Conservation (phyloP, 75 land plant species). For the Isoetes taiwanensis region DNA sequence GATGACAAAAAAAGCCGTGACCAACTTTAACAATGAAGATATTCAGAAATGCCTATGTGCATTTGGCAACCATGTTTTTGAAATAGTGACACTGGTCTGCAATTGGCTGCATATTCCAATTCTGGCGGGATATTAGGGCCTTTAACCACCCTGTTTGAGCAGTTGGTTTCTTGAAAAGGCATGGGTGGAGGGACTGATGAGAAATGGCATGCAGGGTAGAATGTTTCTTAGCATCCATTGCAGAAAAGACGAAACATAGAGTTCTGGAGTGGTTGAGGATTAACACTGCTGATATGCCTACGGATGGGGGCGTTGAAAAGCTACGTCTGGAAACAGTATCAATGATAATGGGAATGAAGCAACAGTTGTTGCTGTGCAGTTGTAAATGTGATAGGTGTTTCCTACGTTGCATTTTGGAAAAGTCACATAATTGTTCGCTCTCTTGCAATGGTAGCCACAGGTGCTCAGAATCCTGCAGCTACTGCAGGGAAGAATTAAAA, state of each 20-base stretch:
- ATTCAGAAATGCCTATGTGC: neutral
- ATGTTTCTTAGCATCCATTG: conserved; percentile 8
- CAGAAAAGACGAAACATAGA: conserved; percentile 8
- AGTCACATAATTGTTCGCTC: conserved; percentile 15
- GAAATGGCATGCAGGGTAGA: conserved; percentile 19
- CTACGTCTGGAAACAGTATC: conserved; percentile 10
- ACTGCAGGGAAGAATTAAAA: conserved; percentile 7
- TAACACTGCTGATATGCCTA: conserved; percentile 12
- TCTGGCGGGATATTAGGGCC: conserved; percentile 5
- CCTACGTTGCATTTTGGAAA: conserved; percentile 14
- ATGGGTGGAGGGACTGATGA: conserved; percentile 13
- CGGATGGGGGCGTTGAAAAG: conserved; percentile 19
- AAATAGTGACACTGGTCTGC: conserved; percentile 3
- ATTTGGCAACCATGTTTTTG: neutral
- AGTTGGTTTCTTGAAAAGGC: conserved; percentile 2
- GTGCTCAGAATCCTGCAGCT: conserved; percentile 18
- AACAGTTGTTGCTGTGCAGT: conserved; percentile 12
- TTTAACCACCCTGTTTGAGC: conserved; percentile 8
- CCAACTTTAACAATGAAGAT: conserved; percentile 10
- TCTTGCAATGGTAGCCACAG: conserved; percentile 17
- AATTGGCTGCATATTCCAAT: conserved; percentile 9
- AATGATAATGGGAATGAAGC: conserved; percentile 9
- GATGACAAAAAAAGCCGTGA: conserved; percentile 3
- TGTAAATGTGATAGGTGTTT: conserved; percentile 23
- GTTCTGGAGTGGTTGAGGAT: conserved; percentile 12